Conservation (phyloP, 2,329 filamentous ascomycete genomes). For the Hypoxylon sp. region DNA sequence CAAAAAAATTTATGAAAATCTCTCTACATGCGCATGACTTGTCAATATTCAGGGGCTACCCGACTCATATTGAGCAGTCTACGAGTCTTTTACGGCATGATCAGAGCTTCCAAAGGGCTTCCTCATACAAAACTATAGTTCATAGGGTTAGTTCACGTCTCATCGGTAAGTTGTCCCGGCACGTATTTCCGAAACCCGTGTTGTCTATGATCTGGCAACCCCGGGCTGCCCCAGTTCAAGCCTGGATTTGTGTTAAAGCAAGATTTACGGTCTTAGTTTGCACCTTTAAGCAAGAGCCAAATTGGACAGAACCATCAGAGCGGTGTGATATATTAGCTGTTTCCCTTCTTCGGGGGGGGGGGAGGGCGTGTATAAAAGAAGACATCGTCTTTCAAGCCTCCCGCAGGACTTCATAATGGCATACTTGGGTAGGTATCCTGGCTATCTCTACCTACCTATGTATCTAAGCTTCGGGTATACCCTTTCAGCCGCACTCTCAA, state of each 20-base stretch:
- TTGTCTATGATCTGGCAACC: not conserved
- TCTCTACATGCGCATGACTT: not conserved
- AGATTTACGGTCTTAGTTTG: not conserved
- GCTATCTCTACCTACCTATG: conserved; percentile 68
- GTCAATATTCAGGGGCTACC: not conserved
- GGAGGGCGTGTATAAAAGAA: conserved; percentile 72
- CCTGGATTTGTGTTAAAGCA: not conserved
- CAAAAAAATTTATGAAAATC: not conserved
- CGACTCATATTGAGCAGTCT: not conserved
- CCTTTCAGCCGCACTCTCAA: conserved; percentile 64
- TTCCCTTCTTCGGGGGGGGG: conserved; percentile 52
- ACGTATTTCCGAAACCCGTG: not conserved
- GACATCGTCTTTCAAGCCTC: conserved; percentile 63
- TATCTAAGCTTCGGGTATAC: conserved; percentile 71
- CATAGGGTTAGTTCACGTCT: not conserved
- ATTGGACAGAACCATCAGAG: not conserved
- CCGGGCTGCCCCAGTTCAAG: not conserved
- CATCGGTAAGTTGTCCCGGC: not conserved
- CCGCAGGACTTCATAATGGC: conserved; percentile 63
- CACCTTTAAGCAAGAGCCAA: not conserved
- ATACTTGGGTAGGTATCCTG: conserved; percentile 69
- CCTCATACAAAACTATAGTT: not conserved
- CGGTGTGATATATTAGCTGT: not conserved
- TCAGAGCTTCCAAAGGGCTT: not conserved
- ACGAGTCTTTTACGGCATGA: not conserved